Evolutionary conservation across 768 basidiomycete species (phyloP), one percentile per base, ranked within the genome.

Genomic region (Suillus americanus): DNA sequence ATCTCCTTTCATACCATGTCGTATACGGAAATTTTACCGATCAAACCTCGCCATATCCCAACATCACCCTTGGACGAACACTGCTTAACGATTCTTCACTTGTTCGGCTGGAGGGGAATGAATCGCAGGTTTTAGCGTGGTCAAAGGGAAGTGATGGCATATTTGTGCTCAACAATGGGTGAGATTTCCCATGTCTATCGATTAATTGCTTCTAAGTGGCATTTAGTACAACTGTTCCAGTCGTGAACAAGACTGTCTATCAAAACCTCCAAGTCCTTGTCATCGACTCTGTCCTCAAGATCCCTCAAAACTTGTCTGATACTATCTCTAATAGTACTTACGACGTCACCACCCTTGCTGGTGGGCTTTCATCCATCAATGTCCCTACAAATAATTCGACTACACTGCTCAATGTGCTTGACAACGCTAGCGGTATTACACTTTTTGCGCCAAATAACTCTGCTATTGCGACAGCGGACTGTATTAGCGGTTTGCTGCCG

Each of bases 31-130:
- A 85, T 65, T 82, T 86, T 72, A 64, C 77, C 50, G 78, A 81
- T 5, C 65, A 75, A 12, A 77, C 81, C n/a, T 74, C 77, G 13
- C 72, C 75, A 18, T 83, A 77, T 63, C 88, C 89, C 2, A 85
- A 84, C 68, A 79, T 81, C 66, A 90, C 89, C 0, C 75, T 92
- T 62, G 88, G 86, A 2, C 83, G 87, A 46, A 88, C 90, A 0
- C 76, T 88, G n/a, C 79, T 91, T 50, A 83, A 82, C 50, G 80
- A 83, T 45, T 69, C 82, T 0, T 64, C 77, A 0, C 72, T 82
- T 35, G 84, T 88, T 9, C 73, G 70, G 25, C 82, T 91, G 0
- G 88, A 89, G 68, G 89, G 83, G 7, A 82, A 82, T 67, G 79
- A 82, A 68, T 77, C 76, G 0, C 89, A 90, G 67, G 89, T 87